Evolutionary conservation across 2,329 filamentous ascomycete species (phyloP).

Genomic region (Neocatenulostroma microsporum): DNA sequence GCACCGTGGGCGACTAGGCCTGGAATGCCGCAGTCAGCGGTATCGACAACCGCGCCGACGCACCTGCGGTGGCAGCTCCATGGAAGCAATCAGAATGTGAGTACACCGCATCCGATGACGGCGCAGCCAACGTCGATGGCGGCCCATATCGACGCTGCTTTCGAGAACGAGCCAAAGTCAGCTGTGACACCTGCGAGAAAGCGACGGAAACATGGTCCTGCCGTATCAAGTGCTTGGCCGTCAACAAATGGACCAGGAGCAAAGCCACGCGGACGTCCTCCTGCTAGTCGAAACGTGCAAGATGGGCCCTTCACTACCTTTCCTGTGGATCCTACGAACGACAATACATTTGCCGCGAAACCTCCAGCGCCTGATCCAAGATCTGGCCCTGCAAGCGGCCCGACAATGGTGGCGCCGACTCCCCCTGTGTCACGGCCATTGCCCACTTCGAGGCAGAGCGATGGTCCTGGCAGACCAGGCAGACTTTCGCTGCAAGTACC

Average conservation of each 20-base stretch:
- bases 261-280: slow-evolving; percentile 72
- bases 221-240: slow-evolving; percentile 85
- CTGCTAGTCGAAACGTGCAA: slow-evolving; percentile 58
- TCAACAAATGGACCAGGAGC: slow-evolving; percentile 55
- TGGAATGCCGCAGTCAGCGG: slow-evolving; percentile 35
- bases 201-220: slow-evolving; percentile 66
- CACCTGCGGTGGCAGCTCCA: slow-evolving; percentile 29
- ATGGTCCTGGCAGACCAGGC: slow-evolving; percentile 36
- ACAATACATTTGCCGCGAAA: slow-evolving; percentile 34
- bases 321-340: slow-evolving; percentile 48
- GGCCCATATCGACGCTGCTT: slow-evolving; percentile 37
- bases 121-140: slow-evolving; percentile 57
- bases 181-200: slow-evolving; percentile 58
- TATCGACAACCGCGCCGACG: slow-evolving; percentile 33
- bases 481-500: slow-evolving; percentile 57
- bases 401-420: slow-evolving; percentile 46
- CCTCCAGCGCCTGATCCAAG: slow-evolving; percentile 23
- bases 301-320: slow-evolving; percentile 65
- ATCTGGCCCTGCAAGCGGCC: slow-evolving; percentile 10
- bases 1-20: slow-evolving; percentile 29
- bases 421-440: slow-evolving; percentile 41
- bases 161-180: slow-evolving; percentile 57
- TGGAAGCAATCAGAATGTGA: slow-evolving; percentile 19
- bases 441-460: slow-evolving; percentile 13
- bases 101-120: slow-evolving; percentile 64